Evolutionary conservation across 1,284 basidiomycete genomes (phyloP).

Genomic region (Sporisorium graminicola): DNA sequence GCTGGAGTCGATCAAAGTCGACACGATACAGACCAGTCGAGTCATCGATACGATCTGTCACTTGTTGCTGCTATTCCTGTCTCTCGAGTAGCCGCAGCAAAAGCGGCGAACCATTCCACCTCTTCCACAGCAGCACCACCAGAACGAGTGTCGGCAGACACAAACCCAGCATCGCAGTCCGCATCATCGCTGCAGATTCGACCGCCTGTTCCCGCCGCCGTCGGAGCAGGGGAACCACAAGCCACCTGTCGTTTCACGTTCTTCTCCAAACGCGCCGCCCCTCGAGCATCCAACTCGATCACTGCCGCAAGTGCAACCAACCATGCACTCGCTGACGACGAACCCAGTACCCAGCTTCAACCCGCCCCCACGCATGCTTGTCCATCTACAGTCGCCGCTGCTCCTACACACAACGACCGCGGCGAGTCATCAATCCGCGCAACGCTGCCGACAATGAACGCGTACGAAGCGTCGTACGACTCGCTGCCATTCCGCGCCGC

Average conservation of each 20-base stretch:
- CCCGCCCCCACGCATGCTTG: neutral
- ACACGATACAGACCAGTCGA: too few relatives aligned
- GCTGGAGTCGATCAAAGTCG: neutral
- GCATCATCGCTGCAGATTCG: conserved; percentile 28
- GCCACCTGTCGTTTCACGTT: conserved; percentile 32
- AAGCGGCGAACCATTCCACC: neutral
- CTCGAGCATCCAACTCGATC: neutral
- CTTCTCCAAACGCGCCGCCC: conserved; percentile 10
- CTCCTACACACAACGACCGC: neutral
- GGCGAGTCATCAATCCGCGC: neutral
- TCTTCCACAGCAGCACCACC: neutral
- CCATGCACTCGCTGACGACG: neutral
- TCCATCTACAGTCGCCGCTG: neutral
- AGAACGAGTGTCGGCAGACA: too few relatives aligned
- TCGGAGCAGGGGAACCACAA: neutral
- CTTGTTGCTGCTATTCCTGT: neutral
- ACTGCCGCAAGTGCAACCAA: neutral
- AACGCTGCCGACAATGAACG: conserved; percentile 25
- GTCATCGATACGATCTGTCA: neutral
- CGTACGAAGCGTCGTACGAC: neutral
- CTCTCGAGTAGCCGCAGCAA: neutral
- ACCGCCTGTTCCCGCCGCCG: conserved; percentile 2
- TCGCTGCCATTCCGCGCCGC: neutral
- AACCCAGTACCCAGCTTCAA: neutral
- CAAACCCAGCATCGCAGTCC: neutral